phyloP scores from a whole-genome alignment of 225 moss, liverwort and hornwort species.

The Climacium dendroides region DNA sequence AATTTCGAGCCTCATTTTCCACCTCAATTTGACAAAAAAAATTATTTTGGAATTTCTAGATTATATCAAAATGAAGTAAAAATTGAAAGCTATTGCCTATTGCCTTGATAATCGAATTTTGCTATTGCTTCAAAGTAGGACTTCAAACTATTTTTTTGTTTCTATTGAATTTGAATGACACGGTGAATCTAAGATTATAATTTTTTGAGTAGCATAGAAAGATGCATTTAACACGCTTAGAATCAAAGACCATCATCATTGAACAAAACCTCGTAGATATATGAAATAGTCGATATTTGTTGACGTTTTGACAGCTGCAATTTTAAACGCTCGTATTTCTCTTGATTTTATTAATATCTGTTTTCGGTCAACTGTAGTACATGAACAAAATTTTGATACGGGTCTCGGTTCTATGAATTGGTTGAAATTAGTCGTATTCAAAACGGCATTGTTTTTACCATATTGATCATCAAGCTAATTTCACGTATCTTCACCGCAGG shows the following conservation, averaged over 20 bases:
- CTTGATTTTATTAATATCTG: neutral
- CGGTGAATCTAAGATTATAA: no score
- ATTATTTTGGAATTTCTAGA: neutral
- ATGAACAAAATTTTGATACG: neutral
- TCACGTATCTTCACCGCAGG: neutral
- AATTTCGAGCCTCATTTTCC: neutral
- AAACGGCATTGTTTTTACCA: neutral
- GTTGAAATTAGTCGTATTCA: neutral
- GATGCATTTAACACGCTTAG: neutral
- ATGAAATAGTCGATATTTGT: neutral
- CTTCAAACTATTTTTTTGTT: neutral
- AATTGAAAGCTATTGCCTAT: neutral
- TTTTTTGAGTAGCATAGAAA: neutral
- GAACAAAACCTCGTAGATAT: neutral
- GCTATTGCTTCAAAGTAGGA: neutral
- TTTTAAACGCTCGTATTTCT: neutral
- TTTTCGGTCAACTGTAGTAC: neutral
- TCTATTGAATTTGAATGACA: neutral
- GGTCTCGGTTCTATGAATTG: neutral
- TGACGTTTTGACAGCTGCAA: neutral
- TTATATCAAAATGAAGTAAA: neutral
- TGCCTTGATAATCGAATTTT: neutral
- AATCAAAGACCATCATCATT: neutral
- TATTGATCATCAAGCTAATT: neutral
- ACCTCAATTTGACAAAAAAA: neutral